Evolutionary conservation across 768 basidiomycete species (phyloP).

Genomic region (Fomitopsis pulvina): DNA sequence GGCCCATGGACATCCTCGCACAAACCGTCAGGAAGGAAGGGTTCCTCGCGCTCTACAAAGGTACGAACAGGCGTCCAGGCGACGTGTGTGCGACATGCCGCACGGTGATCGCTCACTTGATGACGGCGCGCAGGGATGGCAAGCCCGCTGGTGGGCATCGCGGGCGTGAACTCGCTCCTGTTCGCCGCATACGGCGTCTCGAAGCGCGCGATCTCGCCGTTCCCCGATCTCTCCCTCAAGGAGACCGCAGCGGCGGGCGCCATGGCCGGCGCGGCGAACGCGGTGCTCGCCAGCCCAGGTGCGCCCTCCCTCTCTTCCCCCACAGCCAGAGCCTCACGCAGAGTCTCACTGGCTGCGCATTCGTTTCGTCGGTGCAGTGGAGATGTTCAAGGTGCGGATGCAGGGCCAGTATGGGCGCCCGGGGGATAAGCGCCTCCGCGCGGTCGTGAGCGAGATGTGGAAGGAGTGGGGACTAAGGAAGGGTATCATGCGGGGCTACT

Average conservation of each 20-base stretch:
- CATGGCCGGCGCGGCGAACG: constrained; percentile 89
- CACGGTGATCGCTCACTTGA: not conserved
- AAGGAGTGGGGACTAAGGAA: constrained; percentile 74
- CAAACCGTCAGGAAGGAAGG: constrained; percentile 86
- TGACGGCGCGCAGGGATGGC: constrained; percentile 59
- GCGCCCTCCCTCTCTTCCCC: constrained; percentile 7
- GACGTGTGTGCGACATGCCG: not conserved
- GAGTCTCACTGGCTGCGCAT: not conserved
- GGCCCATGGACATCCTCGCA: constrained; percentile 83
- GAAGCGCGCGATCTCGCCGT: constrained; percentile 81
- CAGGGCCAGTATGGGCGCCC: constrained; percentile 88
- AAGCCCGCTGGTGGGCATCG: constrained; percentile 86
- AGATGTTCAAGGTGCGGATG: constrained; percentile 99
- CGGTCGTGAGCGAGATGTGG: constrained; percentile 80
- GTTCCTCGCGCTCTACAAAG: constrained; percentile 91
- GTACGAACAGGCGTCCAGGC: no score
- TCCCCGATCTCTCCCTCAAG: constrained; percentile 70
- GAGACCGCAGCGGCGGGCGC: constrained; percentile 82
- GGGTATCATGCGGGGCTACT: constrained; percentile 96
- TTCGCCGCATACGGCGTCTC: constrained; percentile 89
- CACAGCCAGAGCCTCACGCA: no score
- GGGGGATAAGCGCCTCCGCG: constrained; percentile 70
- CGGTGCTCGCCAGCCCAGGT: constrained; percentile 89
- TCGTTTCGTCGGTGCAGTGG: constrained; percentile 42
- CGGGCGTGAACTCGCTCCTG: constrained; percentile 92